Evolutionary conservation across 2,329 filamentous ascomycete genomes (phyloP), one percentile per base, ranked within the genome.

Genomic region (Penicillium digitatum): DNA sequence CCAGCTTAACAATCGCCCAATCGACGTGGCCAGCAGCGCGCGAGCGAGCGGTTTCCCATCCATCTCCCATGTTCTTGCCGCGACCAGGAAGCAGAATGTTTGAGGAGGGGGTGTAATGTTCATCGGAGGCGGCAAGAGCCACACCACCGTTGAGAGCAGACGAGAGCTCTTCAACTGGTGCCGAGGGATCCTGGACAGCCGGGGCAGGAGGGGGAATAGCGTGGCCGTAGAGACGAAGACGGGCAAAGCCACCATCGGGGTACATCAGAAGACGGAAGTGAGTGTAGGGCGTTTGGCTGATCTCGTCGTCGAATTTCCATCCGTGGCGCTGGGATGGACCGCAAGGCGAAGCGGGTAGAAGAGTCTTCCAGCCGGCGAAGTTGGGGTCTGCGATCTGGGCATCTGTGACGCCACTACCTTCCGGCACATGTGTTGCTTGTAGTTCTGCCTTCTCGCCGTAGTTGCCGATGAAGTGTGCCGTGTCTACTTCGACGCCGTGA

Each of bases 261-360:
- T 75, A 78, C 74, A 77, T 76, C 40, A 74, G 65, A 37, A 78
- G 60, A 26, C 74, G 65, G 9, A 78, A 69, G 60, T 78, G 75
- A 1, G 74, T 78, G 55, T 74, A 71, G 2, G 73, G 67, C 4
- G 60, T 55, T n/a, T 61, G 42, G 27, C 63, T 55, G 35, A 62
- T 60, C 31, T 62, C 57, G 34, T 58, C 58, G 6, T 31, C 12
- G 22, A 77, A 54, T 43, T 65, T 69, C 76, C 75, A 78, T 3
- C 71, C 76, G 34, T 75, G 72, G 22, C 76, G 66, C 64, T 73
- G 70, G n/a, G 66, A 69, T 2, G 75, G 73, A 4, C 75, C 75
- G 52, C 74, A 77, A 11, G 64, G 61, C 47, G 71, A 66, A 5
- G 63, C 51, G 5, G 74, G 72, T 9, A 78, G 65, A 29, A 78